These are phyloP conservation scores for Teunomyces cretensis DNA, from an alignment of 805 yeast species.

Conservation along the genomic window DNA sequence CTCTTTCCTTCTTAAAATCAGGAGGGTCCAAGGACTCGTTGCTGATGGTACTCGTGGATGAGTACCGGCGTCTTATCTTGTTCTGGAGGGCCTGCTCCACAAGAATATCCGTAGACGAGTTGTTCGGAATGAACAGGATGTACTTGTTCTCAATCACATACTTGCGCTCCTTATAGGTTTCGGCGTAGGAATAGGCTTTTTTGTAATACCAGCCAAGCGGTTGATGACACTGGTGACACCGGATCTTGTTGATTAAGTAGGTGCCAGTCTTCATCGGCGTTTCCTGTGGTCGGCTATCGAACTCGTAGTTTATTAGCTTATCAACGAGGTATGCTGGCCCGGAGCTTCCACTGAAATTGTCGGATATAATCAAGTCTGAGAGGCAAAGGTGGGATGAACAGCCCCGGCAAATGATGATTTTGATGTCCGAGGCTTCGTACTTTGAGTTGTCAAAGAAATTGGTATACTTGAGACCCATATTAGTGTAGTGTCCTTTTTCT, in stretches of 20 bases:
- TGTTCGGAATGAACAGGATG: constrained; percentile 35
- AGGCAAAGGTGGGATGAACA: constrained; percentile 44
- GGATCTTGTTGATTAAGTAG: constrained; percentile 35
- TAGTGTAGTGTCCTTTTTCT: background rate
- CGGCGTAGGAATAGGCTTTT: constrained; percentile 34
- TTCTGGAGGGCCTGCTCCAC: constrained; percentile 30
- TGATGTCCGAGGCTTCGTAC: constrained; percentile 36
- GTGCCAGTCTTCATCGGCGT: constrained; percentile 41
- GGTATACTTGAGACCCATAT: constrained; percentile 42
- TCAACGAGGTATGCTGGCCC: constrained; percentile 45
- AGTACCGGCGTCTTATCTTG: constrained; percentile 21
- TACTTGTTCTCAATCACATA: constrained; percentile 41
- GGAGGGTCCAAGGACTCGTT: constrained; percentile 9
- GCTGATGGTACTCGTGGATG: constrained; percentile 12
- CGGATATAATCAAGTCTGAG: constrained; percentile 34
- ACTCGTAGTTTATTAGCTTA: constrained; percentile 32
- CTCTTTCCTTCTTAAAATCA: constrained; percentile 1
- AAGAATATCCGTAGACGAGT: constrained; percentile 31
- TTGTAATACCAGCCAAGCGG: constrained; percentile 43
- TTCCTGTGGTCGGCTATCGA: constrained; percentile 27
- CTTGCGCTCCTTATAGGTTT: constrained; percentile 44
- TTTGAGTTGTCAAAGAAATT: constrained; percentile 37
- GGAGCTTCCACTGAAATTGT: constrained; percentile 38
- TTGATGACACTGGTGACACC: constrained; percentile 39
- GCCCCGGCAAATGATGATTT: constrained; percentile 40